Conservation (phyloP, 805 yeast species). For the Tanozyma kutaoensis region DNA sequence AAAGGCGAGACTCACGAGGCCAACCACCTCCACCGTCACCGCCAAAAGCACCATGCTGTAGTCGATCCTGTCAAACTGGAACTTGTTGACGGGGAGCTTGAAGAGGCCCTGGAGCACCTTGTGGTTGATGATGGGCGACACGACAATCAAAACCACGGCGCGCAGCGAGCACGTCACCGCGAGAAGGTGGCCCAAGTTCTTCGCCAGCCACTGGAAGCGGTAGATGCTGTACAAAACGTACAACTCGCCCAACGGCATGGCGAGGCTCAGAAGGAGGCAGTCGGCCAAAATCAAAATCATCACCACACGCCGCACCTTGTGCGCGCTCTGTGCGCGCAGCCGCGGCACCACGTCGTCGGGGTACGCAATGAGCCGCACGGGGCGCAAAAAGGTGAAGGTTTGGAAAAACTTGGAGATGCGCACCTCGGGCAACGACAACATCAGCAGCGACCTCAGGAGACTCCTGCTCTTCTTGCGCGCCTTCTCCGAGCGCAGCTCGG, state of each 20-base stretch:
- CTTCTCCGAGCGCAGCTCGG: slow-evolving; percentile 50
- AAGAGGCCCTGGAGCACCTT: slow-evolving; percentile 16
- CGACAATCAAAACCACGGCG: slow-evolving; percentile 32
- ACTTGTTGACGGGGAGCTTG: slow-evolving; percentile 17
- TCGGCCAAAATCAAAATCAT: slow-evolving; percentile 38
- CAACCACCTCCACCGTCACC: slow-evolving; percentile 23
- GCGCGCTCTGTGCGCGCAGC: slow-evolving; percentile 3
- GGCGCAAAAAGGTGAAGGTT: slow-evolving; percentile 19
- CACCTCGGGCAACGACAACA: not conserved
- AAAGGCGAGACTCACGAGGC: slow-evolving; percentile 19
- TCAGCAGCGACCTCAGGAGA: slow-evolving; percentile 10
- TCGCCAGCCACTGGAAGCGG: slow-evolving; percentile 39
- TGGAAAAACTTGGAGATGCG: slow-evolving; percentile 1
- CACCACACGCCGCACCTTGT: slow-evolving; percentile 21
- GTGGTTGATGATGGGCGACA: slow-evolving; percentile 37
- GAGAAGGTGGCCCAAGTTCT: slow-evolving; percentile 40
- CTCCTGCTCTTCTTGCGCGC: slow-evolving; percentile 41
- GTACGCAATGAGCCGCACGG: slow-evolving; percentile 21
- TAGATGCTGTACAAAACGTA: slow-evolving; percentile 40
- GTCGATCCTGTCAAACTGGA: slow-evolving; percentile 43
- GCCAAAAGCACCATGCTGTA: slow-evolving; percentile 22
- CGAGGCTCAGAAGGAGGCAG: slow-evolving; percentile 23
- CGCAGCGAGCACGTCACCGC: slow-evolving; percentile 37
- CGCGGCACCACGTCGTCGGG: not conserved
- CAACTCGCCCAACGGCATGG: slow-evolving; percentile 27